phyloP scores from a whole-genome alignment of 2,329 filamentous ascomycete genomes.

The Lachnellula occidentalis region DNA sequence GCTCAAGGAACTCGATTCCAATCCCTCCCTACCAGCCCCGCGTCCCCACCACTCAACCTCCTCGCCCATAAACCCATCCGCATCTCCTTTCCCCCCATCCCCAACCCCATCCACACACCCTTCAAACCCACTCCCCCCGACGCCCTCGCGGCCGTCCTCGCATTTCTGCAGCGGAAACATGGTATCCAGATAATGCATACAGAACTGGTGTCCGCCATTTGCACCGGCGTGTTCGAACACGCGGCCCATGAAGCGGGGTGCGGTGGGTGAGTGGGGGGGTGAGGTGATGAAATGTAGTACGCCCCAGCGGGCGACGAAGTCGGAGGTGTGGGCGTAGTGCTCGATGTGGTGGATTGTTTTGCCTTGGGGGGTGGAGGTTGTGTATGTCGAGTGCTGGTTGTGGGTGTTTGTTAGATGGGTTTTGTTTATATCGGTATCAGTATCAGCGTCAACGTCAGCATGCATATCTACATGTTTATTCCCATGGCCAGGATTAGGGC shows the following conservation, averaged over 20 bases:
- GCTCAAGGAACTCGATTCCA: not conserved
- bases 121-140: constrained; percentile 15
- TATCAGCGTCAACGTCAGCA: too few relatives aligned
- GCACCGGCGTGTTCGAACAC: constrained; percentile 20
- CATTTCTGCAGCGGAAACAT: constrained; percentile 28
- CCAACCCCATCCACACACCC: constrained; percentile 16
- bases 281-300: constrained; percentile 56
- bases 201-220: constrained; percentile 27
- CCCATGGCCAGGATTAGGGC: not conserved
- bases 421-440: not conserved
- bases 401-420: not conserved
- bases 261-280: constrained; percentile 1
- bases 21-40: not conserved
- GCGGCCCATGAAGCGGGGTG: constrained; percentile 26
- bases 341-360: constrained; percentile 65
- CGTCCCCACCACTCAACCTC: constrained; percentile 7
- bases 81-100: constrained; percentile 11
- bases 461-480: too few relatives aligned
- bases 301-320: constrained; percentile 71
- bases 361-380: constrained; percentile 28
- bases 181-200: constrained; percentile 31
- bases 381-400: too few relatives aligned
- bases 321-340: constrained; percentile 70
- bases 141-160: constrained; percentile 16
- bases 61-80: constrained; percentile 22